A percentile compares a stretch with the other conserved stretches of the same genome.
phyloP scores from a whole-genome alignment of 192 early-diverging fungal species.

The Umbelopsis vinacea region DNA sequence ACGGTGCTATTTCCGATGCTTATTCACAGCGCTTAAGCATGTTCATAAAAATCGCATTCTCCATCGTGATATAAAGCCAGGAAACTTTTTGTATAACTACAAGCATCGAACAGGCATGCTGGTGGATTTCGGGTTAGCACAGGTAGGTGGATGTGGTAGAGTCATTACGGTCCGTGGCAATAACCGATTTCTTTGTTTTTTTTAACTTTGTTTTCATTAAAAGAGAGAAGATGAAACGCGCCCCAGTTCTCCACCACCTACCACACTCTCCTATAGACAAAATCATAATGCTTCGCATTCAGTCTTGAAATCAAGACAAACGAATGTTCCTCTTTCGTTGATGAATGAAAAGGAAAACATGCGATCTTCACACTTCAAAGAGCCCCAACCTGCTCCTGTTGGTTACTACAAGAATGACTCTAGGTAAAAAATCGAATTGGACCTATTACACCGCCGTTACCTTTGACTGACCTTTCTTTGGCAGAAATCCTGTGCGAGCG shows the following conservation, averaged over 20 bases:
- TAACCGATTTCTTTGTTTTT: neutral
- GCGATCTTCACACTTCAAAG: constrained; percentile 4
- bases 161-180: neutral
- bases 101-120: constrained; percentile 75
- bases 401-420: constrained; percentile 59
- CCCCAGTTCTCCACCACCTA: neutral
- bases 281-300: neutral
- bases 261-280: constrained; percentile 5
- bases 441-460: neutral
- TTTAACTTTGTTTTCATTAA: neutral
- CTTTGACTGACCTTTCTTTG: constrained; percentile 3
- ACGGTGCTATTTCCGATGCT: constrained; percentile 71
- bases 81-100: constrained; percentile 90
- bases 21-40: constrained; percentile 73
- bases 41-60: constrained; percentile 76
- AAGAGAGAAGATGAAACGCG: constrained; percentile 32
- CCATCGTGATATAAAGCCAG: constrained; percentile 94
- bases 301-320: constrained; percentile 1
- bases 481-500: constrained; percentile 68
- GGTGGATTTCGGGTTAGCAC: constrained; percentile 93
- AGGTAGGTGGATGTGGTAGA: constrained; percentile 38
- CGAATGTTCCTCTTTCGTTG: neutral
- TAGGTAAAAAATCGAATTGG: constrained; percentile 41
- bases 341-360: constrained; percentile 23
- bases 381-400: neutral